These are phyloP conservation scores for Cladosporium oxysporum DNA, from an alignment of 2,329 filamentous ascomycete species.

Conservation along the genomic window DNA sequence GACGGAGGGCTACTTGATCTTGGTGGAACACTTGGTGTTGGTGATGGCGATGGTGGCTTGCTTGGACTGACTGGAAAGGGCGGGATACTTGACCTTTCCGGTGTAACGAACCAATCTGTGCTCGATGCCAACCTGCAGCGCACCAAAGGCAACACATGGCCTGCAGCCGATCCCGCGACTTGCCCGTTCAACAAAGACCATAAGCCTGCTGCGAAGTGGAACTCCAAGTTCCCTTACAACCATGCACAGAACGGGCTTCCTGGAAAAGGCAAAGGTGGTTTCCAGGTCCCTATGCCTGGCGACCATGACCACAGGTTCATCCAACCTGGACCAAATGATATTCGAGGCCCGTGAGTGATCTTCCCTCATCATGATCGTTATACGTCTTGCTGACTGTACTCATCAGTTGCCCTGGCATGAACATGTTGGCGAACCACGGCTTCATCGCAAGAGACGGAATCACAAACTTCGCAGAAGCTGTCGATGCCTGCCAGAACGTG, in stretches of 20 bases:
- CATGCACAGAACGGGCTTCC: slow-evolving; percentile 24
- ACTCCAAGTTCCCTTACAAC: slow-evolving; percentile 19
- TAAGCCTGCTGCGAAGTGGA: slow-evolving; percentile 16
- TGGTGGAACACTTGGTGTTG: not conserved
- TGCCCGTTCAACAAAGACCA: slow-evolving; percentile 14
- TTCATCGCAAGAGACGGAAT: slow-evolving; percentile 45
- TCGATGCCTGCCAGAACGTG: slow-evolving; percentile 45
- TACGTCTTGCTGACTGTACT: slow-evolving; percentile 23
- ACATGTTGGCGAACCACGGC: slow-evolving; percentile 43
- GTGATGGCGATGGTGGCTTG: not conserved
- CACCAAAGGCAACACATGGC: not conserved
- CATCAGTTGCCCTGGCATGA: slow-evolving; percentile 40
- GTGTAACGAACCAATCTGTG: not conserved
- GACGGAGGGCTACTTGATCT: not conserved
- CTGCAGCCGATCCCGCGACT: slow-evolving; percentile 10
- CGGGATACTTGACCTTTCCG: not conserved
- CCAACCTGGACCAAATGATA: slow-evolving; percentile 39
- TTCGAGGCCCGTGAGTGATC: slow-evolving; percentile 34
- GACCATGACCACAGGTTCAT: slow-evolving; percentile 40
- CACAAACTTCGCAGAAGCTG: slow-evolving; percentile 42
- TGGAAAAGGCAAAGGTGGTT: slow-evolving; percentile 40
- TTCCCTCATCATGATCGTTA: not conserved
- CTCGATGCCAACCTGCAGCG: slow-evolving; percentile 3
- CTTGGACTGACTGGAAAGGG: slow-evolving; percentile 11
- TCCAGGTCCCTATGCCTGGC: slow-evolving; percentile 42